A percentile compares a stretch with the other conserved stretches of the same genome.
Evolutionary conservation across 2,329 filamentous ascomycete genomes (phyloP).

Genomic region (Diplodia scrobiculata): DNA sequence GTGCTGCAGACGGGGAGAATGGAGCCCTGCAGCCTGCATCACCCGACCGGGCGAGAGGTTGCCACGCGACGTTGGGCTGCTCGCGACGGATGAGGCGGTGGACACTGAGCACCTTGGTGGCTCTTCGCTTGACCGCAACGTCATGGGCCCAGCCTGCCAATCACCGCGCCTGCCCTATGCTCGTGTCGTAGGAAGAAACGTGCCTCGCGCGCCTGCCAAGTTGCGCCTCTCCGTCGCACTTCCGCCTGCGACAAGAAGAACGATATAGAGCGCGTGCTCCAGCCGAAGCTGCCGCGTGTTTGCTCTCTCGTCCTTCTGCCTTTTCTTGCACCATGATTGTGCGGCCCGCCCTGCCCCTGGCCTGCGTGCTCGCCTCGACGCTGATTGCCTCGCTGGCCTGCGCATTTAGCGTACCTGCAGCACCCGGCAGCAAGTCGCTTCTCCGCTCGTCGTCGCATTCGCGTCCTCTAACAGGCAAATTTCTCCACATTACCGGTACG

Average conservation of each 20-base stretch:
- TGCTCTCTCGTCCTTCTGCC: neutral
- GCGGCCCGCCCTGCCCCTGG: slow-evolving; percentile 34
- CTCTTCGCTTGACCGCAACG: slow-evolving; percentile 13
- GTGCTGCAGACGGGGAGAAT: neutral
- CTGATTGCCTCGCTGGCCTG: slow-evolving; percentile 30
- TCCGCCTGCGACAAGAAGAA: slow-evolving; percentile 4
- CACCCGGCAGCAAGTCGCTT: neutral
- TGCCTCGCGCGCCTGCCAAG: slow-evolving; percentile 23
- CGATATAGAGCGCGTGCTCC: slow-evolving; percentile 21
- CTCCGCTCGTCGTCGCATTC: slow-evolving; percentile 6
- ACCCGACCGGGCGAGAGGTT: neutral
- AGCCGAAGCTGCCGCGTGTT: neutral
- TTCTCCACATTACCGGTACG: slow-evolving; percentile 85
- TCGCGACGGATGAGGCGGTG: slow-evolving; percentile 1
- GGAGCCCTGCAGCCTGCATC: neutral
- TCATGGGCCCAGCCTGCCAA: slow-evolving; percentile 10
- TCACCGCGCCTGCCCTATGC: slow-evolving; percentile 13
- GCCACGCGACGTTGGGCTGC: slow-evolving; percentile 16
- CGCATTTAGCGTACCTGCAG: slow-evolving; percentile 22
- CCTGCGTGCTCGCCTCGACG: slow-evolving; percentile 37
- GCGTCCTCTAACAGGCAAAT: slow-evolving; percentile 58
- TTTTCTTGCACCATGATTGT: slow-evolving; percentile 35
- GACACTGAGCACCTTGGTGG: slow-evolving; percentile 24
- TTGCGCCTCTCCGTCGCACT: slow-evolving; percentile 7
- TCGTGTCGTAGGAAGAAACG: slow-evolving; percentile 22